A percentile compares a stretch with the other conserved stretches of the same genome.
Evolutionary conservation across 1,139 yeast genomes (phyloP).

Genomic region (Protomyces inouyei): DNA sequence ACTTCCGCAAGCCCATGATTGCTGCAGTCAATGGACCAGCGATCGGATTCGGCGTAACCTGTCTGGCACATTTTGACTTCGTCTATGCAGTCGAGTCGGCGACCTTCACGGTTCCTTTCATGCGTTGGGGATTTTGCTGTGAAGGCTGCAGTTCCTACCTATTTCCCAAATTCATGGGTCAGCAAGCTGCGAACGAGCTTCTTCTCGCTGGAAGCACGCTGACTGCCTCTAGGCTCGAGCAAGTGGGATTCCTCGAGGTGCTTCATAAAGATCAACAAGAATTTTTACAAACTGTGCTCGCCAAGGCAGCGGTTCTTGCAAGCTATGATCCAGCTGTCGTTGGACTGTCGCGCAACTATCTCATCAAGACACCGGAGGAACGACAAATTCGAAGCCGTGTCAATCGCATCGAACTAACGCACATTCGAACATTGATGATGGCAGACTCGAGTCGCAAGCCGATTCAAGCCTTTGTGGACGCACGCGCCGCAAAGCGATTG

Average conservation of each 20-base stretch:
- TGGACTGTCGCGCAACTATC: background rate
- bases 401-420: slow-evolving; percentile 11
- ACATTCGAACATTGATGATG: slow-evolving; percentile 13
- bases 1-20: slow-evolving; percentile 11
- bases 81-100: slow-evolving; percentile 49
- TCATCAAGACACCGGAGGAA: background rate
- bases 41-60: slow-evolving; percentile 45
- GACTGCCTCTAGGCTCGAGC: background rate
- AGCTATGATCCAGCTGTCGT: slow-evolving; percentile 8
- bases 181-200: slow-evolving; percentile 17
- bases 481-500: slow-evolving; percentile 12
- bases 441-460: slow-evolving; percentile 4
- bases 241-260: slow-evolving; percentile 5
- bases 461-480: slow-evolving; percentile 18
- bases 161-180: slow-evolving; percentile 11
- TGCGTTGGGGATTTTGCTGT: slow-evolving; percentile 24
- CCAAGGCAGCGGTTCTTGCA: slow-evolving; percentile 8
- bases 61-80: slow-evolving; percentile 41
- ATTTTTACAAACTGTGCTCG: background rate
- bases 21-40: slow-evolving; percentile 27
- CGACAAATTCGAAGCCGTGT: slow-evolving; percentile 2
- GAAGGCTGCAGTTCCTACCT: slow-evolving; percentile 19
- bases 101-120: slow-evolving; percentile 17
- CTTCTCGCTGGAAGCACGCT: slow-evolving; percentile 12
- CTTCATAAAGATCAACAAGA: background rate